A percentile compares a stretch with the other conserved stretches of the same genome.
These are phyloP conservation scores for Magnaporthales sp. DNA, from an alignment of 2,329 filamentous ascomycete genomes.

Conservation along the genomic window DNA sequence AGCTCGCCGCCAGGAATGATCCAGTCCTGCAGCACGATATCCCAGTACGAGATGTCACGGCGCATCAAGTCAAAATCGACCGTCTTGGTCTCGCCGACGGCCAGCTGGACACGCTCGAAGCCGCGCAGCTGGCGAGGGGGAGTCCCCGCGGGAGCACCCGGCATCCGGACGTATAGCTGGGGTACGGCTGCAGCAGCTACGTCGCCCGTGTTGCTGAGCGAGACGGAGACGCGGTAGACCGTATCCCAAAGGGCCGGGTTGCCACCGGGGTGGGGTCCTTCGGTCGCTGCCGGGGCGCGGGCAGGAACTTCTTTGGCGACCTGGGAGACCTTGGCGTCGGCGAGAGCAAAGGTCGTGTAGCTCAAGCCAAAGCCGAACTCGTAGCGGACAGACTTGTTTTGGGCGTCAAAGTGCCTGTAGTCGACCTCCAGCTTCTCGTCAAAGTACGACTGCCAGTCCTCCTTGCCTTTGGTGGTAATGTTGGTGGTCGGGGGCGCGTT, in stretches of 20 bases:
- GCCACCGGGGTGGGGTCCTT: slow-evolving; percentile 35
- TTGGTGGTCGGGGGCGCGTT: slow-evolving; percentile 30
- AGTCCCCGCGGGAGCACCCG: slow-evolving; percentile 30
- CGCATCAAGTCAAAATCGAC: slow-evolving; percentile 37
- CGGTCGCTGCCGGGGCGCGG: slow-evolving; percentile 12
- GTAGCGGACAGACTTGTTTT: slow-evolving; percentile 50
- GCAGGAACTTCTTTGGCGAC: slow-evolving; percentile 33
- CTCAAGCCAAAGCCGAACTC: slow-evolving; percentile 57
- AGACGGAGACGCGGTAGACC: slow-evolving; percentile 36
- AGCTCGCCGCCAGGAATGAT: slow-evolving; percentile 23
- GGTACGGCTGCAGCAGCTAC: slow-evolving; percentile 39
- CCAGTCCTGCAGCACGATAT: slow-evolving; percentile 33
- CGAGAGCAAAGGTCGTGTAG: slow-evolving; percentile 43
- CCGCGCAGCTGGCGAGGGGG: slow-evolving; percentile 39
- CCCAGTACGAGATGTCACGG: slow-evolving; percentile 41
- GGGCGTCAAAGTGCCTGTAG: slow-evolving; percentile 56
- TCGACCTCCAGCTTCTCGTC: slow-evolving; percentile 59
- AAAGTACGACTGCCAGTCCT: slow-evolving; percentile 37
- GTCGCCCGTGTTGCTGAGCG: slow-evolving; percentile 41
- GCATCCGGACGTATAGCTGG: slow-evolving; percentile 41
- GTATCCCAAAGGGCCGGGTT: slow-evolving; percentile 44
- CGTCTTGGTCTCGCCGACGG: slow-evolving; percentile 26
- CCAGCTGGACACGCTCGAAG: slow-evolving; percentile 40
- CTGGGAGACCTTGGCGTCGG: slow-evolving; percentile 42
- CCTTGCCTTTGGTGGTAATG: slow-evolving; percentile 25